Percentiles rank a stretch among this genome's conserved stretches.
Conservation (phyloP, 441 rosid genomes). For the Pelargonium cotyledonis region DNA sequence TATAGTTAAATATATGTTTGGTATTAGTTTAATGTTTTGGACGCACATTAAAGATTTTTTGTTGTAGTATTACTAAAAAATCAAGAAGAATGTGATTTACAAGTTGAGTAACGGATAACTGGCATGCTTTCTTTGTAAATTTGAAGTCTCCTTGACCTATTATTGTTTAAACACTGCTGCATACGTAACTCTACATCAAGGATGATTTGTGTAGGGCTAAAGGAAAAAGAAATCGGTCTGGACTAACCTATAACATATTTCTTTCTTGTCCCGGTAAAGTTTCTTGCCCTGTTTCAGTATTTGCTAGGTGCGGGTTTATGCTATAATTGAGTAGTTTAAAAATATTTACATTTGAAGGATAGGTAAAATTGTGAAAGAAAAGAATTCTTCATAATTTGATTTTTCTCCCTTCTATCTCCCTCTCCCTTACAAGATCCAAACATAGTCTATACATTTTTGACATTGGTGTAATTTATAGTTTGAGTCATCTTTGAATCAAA, state of each 20-base stretch:
- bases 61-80: background rate
- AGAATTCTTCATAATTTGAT: no score
- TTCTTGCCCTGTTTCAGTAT: no score
- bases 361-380: no score
- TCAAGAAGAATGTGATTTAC: background rate
- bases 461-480: background rate
- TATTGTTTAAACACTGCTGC: background rate
- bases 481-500: background rate
- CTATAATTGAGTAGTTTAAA: background rate
- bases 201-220: background rate
- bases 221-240: background rate
- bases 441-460: background rate
- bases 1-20: conserved; percentile 38
- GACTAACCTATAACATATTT: background rate
- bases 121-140: background rate
- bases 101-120: background rate
- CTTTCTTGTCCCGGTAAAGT: no score
- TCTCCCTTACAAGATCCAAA: background rate
- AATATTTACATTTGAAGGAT: background rate
- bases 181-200: background rate
- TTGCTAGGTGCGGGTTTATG: background rate
- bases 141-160: background rate
- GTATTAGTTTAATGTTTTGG: background rate
- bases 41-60: background rate
- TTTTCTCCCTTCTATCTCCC: background rate